Percentiles rank a stretch among this genome's conserved stretches.
Conservation (phyloP, 2,329 filamentous ascomycete genomes). For the Cercospora beticola region DNA sequence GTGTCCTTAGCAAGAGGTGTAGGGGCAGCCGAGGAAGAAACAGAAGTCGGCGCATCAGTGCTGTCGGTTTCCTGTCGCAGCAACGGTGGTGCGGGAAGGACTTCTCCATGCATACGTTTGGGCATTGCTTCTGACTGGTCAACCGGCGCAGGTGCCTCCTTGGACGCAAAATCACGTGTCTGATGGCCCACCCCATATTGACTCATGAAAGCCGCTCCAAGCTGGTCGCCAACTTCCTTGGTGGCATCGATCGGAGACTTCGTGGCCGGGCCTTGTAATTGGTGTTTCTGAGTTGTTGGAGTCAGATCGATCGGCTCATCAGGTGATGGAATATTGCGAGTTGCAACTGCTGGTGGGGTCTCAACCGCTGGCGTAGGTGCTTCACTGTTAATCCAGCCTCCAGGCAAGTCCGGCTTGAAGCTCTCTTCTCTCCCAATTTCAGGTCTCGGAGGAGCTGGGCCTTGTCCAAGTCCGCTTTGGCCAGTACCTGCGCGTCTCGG, state of each 20-base stretch:
- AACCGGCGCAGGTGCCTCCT: slow-evolving; percentile 28
- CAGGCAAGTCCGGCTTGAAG: slow-evolving; percentile 54
- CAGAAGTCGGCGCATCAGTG: slow-evolving; percentile 24
- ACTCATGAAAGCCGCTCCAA: slow-evolving; percentile 48
- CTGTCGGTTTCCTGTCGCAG: slow-evolving; percentile 25
- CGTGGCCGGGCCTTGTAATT: slow-evolving; percentile 13
- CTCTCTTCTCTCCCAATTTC: slow-evolving; percentile 24
- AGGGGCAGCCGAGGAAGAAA: slow-evolving; percentile 39
- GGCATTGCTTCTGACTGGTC: slow-evolving; percentile 28
- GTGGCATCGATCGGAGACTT: slow-evolving; percentile 41
- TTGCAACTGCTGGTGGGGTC: slow-evolving; percentile 26
- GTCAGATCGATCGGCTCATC: slow-evolving; percentile 35
- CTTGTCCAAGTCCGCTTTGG: slow-evolving; percentile 17
- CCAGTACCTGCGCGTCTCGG: slow-evolving; percentile 22
- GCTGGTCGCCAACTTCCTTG: slow-evolving; percentile 49
- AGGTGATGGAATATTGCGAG: slow-evolving; percentile 12
- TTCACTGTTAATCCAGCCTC: slow-evolving; percentile 53
- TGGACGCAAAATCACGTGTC: slow-evolving; percentile 37
- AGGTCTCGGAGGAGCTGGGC: slow-evolving; percentile 15
- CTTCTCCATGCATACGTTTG: slow-evolving; percentile 25
- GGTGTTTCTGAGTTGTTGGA: slow-evolving; percentile 34
- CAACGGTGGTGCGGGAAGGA: slow-evolving; percentile 19
- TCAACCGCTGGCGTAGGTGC: slow-evolving; percentile 44
- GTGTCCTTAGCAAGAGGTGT: slow-evolving; percentile 48
- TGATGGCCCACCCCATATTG: slow-evolving; percentile 39